These are phyloP conservation scores for Kuraishia floccosa DNA, from an alignment of 805 yeast genomes.

Conservation along the genomic window DNA sequence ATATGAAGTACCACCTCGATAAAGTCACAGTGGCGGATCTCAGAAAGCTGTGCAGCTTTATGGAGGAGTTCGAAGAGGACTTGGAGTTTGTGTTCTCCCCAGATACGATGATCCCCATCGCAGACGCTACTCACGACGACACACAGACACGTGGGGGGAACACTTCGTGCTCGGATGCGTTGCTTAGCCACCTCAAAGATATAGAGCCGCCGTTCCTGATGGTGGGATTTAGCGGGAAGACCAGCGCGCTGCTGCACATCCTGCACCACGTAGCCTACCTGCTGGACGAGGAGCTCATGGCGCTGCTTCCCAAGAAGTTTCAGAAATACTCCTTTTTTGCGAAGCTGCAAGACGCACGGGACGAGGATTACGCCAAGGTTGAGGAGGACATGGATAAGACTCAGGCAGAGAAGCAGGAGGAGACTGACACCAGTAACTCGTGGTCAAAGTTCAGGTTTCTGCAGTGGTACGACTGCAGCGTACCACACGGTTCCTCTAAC, in stretches of 20 bases:
- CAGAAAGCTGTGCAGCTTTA: no score
- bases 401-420: no score
- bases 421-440: no score
- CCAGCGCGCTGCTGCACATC: conserved; percentile 5
- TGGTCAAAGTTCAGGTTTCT: conserved; percentile 3
- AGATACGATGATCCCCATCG: conserved; percentile 3
- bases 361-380: neutral
- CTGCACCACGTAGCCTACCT: conserved; percentile 7
- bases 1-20: no score
- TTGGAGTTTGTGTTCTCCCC: conserved; percentile 6
- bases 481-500: conserved; percentile 1
- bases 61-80: conserved; percentile 4
- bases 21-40: neutral
- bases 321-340: conserved; percentile 3
- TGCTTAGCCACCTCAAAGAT: no score
- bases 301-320: neutral
- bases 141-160: neutral
- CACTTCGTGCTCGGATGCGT: neutral
- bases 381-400: no score
- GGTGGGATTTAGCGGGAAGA: conserved; percentile 5
- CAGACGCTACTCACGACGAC: conserved; percentile 3
- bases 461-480: conserved; percentile 5
- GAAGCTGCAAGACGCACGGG: neutral
- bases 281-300: conserved; percentile 4
- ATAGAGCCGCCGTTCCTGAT: conserved; percentile 6